Base-by-base conservation (phyloP, 129 eudicot genomes). In the Centella asiatica region DNA sequence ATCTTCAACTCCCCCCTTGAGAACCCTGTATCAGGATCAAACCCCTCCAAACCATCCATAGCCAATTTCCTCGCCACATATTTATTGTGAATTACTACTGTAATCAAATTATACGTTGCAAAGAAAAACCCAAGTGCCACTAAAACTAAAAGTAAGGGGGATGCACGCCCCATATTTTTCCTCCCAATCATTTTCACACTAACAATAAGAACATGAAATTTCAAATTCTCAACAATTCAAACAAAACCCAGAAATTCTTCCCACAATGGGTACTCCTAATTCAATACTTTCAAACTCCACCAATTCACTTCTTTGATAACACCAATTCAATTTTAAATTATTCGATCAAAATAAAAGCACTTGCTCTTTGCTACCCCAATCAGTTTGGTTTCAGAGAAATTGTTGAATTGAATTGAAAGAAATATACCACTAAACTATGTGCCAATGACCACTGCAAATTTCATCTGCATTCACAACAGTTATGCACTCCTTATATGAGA, bases 71-170 rank as follows among this genome's bases (percentile, higher is more conserved):
- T 73, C 2, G 68, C 28, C 60, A 59, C 53, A 26, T 59, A 39
- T 74, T 42, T 80, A 54, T 78, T 48, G 74, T 83, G 87, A 55
- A 83, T 77, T 58, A 82, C 70, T 77, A 83, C 46, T 0, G 84
- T 86, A 34, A 80, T 6, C 73, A 86, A 67, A 66, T 86, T 86
- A 64, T 86, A 83, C 0, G 87, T 80, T 0, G 78, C 95, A 46
- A 86, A 51, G 67, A 73, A 77, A 59, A 77, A 77, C 34, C 95
- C 95, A n/a, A 83, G 60, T 22, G 87, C 75, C 67, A 86, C 1
- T 23, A 83, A 69, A 67, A 83, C 57, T 72, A 86, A 67, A 27
- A 86, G 55, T 6, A 80, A 46, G 18, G 83, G 74, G 24, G 90
- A 86, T 13, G 72, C 78, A 33, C 82, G 60, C 60, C 80, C 81